These are phyloP conservation scores for Geotrichum siamense DNA, from an alignment of 1,139 yeast species.

Conservation along the genomic window DNA sequence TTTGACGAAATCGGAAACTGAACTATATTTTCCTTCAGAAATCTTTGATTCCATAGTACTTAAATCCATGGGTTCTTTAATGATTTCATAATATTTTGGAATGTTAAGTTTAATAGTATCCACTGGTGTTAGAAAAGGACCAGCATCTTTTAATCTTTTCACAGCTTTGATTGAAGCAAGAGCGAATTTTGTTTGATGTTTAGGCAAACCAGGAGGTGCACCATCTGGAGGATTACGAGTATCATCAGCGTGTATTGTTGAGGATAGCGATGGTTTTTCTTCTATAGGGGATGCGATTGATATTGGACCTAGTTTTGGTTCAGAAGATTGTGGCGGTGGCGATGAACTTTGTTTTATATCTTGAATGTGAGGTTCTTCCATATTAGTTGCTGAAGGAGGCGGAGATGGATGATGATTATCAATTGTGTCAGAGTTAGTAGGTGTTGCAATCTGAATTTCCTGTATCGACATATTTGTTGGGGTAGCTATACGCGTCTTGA, in stretches of 20 bases:
- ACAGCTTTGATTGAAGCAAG: conserved; percentile 49
- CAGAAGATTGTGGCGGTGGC: not conserved
- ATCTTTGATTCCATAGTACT: conserved; percentile 83
- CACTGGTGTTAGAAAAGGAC: conserved; percentile 84
- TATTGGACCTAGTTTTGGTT: not conserved
- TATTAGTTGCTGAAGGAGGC: not conserved
- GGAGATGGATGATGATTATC: not conserved
- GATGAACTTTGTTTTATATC: too few species aligned
- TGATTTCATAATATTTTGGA: conserved; percentile 80
- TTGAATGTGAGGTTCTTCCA: not conserved
- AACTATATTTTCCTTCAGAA: conserved; percentile 58
- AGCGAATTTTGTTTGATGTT: conserved; percentile 68
- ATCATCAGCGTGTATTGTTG: not conserved
- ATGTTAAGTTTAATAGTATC: conserved; percentile 82
- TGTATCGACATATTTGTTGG: conserved; percentile 12
- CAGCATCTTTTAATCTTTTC: conserved; percentile 85
- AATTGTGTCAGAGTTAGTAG: conserved; percentile 7
- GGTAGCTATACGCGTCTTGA: conserved; percentile 2
- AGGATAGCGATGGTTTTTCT: conserved; percentile 1
- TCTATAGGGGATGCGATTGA: conserved; percentile 9
- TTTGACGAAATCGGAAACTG: conserved; percentile 57
- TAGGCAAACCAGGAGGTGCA: conserved; percentile 54
- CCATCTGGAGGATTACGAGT: not conserved
- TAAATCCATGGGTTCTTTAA: conserved; percentile 88
- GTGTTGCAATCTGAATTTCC: conserved; percentile 14